These are phyloP conservation scores for Zymoseptoria pseudotritici DNA, from an alignment of 2,329 filamentous ascomycete genomes.

Conservation along the genomic window DNA sequence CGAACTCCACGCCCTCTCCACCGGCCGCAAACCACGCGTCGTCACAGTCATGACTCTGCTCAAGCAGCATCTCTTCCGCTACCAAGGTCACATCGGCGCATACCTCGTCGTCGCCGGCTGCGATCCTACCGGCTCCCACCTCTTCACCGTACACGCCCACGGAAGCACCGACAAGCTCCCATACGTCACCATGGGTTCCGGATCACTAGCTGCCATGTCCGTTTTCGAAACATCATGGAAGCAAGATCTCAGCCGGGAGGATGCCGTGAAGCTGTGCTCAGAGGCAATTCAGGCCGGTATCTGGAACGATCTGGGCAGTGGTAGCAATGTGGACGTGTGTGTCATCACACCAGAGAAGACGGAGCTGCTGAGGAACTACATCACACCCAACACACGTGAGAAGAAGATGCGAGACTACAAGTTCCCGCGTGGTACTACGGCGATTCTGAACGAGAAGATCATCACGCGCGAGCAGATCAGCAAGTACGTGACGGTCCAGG, in stretches of 20 bases:
- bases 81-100: slow-evolving; percentile 95
- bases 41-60: slow-evolving; percentile 99
- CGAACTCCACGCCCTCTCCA: slow-evolving; percentile 93
- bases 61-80: slow-evolving; percentile 97
- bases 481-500: slow-evolving; percentile 88
- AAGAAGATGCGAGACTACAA: slow-evolving; percentile 90
- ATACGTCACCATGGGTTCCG: slow-evolving; percentile 98
- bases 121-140: slow-evolving; percentile 87
- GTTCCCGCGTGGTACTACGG: slow-evolving; percentile 87
- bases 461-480: slow-evolving; percentile 90
- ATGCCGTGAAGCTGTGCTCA: slow-evolving; percentile 72
- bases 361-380: slow-evolving; percentile 83
- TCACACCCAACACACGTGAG: slow-evolving; percentile 84
- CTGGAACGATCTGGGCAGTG: slow-evolving; percentile 95
- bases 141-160: slow-evolving; percentile 98
- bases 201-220: slow-evolving; percentile 92
- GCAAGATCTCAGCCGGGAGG: slow-evolving; percentile 64
- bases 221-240: slow-evolving; percentile 98
- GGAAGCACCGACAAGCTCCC: slow-evolving; percentile 97
- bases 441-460: slow-evolving; percentile 90
- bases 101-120: slow-evolving; percentile 96
- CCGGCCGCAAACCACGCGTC: slow-evolving; percentile 91
- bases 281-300: slow-evolving; percentile 94
- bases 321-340: slow-evolving; percentile 94
- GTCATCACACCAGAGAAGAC: slow-evolving; percentile 95